These are phyloP conservation scores for Chlorociboria aeruginascens DNA, from an alignment of 495 filamentous ascomycete genomes.

Conservation along the genomic window DNA sequence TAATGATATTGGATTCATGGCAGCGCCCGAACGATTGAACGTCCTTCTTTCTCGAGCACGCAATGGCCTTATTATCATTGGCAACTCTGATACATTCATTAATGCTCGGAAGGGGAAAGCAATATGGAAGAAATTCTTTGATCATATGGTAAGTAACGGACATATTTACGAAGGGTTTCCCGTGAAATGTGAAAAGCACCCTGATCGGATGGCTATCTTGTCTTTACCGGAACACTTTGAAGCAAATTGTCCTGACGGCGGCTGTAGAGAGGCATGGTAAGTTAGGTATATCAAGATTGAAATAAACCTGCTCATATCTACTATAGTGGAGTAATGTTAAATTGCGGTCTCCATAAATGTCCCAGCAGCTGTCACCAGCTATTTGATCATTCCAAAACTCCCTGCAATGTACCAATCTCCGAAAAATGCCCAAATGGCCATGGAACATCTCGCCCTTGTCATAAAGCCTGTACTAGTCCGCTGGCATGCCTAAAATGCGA, in stretches of 20 bases:
- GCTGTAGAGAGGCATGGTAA: slow-evolving; percentile 57
- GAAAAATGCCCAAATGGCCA: slow-evolving; percentile 43
- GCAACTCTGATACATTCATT: slow-evolving; percentile 57
- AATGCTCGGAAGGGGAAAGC: slow-evolving; percentile 45
- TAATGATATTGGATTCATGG: slow-evolving; percentile 67
- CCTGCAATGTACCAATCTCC: slow-evolving; percentile 36
- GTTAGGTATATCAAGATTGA: slow-evolving; percentile 6
- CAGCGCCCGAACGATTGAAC: slow-evolving; percentile 53
- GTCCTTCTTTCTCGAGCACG: slow-evolving; percentile 63
- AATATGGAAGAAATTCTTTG: slow-evolving; percentile 47
- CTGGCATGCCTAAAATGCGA: slow-evolving; percentile 37
- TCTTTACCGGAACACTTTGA: slow-evolving; percentile 43
- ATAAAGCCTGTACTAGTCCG: slow-evolving; percentile 22
- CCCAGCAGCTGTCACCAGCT: slow-evolving; percentile 51
- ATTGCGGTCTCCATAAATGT: slow-evolving; percentile 52
- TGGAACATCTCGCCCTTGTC: slow-evolving; percentile 28
- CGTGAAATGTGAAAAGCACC: slow-evolving; percentile 56
- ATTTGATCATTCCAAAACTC: slow-evolving; percentile 52
- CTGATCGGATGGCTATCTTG: slow-evolving; percentile 34
- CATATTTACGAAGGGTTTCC: slow-evolving; percentile 62
- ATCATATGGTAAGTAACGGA: slow-evolving; percentile 37
- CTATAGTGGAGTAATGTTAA: slow-evolving; percentile 40
- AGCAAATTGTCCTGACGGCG: slow-evolving; percentile 54
- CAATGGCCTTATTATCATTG: slow-evolving; percentile 56
- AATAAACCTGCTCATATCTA: background rate